These are phyloP conservation scores for Pichia cactophila DNA, from an alignment of 1,139 yeast species.

Conservation along the genomic window DNA sequence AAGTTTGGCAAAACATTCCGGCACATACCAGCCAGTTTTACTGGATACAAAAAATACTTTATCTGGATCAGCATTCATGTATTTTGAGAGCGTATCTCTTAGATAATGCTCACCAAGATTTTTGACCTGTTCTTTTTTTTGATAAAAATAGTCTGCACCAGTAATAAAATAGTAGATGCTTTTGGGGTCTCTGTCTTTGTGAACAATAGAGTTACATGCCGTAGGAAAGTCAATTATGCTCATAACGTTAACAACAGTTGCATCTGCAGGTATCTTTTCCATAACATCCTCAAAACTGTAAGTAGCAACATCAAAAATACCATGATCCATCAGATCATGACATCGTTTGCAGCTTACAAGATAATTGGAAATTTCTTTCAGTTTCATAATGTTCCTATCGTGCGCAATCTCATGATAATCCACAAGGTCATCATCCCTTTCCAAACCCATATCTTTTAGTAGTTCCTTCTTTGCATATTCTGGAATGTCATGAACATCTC, in stretches of 20 bases:
- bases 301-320: conserved; percentile 31
- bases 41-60: conserved; percentile 48
- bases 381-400: conserved; percentile 3
- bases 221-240: conserved; percentile 69
- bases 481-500: background rate
- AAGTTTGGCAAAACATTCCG: conserved; percentile 29
- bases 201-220: conserved; percentile 37
- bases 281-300: conserved; percentile 35
- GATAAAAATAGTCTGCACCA: conserved; percentile 49
- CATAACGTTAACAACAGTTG: conserved; percentile 51
- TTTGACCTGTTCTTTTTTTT: conserved; percentile 28
- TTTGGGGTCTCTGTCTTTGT: conserved; percentile 31
- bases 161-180: conserved; percentile 47
- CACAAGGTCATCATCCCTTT: background rate
- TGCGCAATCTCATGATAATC: background rate
- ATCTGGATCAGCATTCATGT: conserved; percentile 36
- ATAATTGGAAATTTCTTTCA: background rate
- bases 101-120: conserved; percentile 39
- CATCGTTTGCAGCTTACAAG: conserved; percentile 44
- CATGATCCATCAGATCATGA: conserved; percentile 41
- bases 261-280: conserved; percentile 38
- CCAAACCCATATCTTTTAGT: background rate
- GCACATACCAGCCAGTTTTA: conserved; percentile 44
- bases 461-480: background rate
- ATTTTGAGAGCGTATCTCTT: conserved; percentile 35